Base-by-base conservation (phyloP, 495 filamentous ascomycete genomes). In the Trichoderma asperelloides region DNA sequence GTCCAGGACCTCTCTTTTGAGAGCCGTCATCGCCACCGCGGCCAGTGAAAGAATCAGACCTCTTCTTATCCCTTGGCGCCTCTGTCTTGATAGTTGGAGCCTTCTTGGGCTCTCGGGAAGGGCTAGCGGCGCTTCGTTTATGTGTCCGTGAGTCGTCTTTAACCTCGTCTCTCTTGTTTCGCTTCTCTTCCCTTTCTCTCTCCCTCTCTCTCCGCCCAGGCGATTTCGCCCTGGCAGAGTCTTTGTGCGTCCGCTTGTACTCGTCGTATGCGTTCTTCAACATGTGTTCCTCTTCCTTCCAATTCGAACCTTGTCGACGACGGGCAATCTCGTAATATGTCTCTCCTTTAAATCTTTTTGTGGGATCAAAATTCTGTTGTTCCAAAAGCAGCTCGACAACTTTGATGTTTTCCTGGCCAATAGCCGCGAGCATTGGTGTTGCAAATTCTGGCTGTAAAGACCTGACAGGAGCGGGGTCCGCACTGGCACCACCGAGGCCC, bases 341-440 rank as follows among this genome's bases (percentile, higher is more conserved):
- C 67, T 88, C 84, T 7, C 90, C 91, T 65, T 83, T 84, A 71
- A 82, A 84, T 1, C 87, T 85, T 12, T 86, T 84, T 8, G 89
- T 91, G 3, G 93, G 91, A 69, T 96, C 86, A 69, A 97, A 95
- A 6, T 84, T 81, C 33, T 86, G 85, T 68, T 94, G 90, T 66
- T 87, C 86, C 2, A 97, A 81, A 6, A 98, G 82, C 12, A 96
- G 83, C 60, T 88, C 82, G 43, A 98, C 85, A 45, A 96, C 89
- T 62, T 88, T 88, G 30, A 91, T 80, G 73, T 96, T 95, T 13
- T 93, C 93, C 66, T 93, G 87, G 11, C 95, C 95, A 66, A 98
- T 97, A 2, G 95, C 92, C 43, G 92, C 92, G 37, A 97, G 83
- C 85, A 98, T 96, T 3, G 96, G 96, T 0, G 94, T 98, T 68